These are phyloP conservation scores for Rossbeevera mucosa DNA, from an alignment of 768 basidiomycete genomes.

Conservation along the genomic window DNA sequence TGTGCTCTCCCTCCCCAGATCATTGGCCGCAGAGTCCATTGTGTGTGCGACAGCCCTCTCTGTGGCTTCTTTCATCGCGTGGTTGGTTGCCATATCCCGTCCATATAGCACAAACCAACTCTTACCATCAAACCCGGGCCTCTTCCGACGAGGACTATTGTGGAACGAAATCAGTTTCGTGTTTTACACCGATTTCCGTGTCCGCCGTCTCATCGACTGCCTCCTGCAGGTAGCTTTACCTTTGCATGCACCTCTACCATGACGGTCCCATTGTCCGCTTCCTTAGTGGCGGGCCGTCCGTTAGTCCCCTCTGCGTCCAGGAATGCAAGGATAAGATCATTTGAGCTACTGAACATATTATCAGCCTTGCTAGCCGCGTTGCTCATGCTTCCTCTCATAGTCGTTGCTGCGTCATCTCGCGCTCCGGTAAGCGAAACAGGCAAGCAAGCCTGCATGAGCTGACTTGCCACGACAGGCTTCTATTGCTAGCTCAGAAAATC, in stretches of 20 bases:
- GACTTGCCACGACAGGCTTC: constrained; percentile 11
- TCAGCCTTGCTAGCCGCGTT: constrained; percentile 46
- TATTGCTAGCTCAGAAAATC: constrained; percentile 1
- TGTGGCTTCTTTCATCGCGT: constrained; percentile 52
- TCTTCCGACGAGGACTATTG: constrained; percentile 42
- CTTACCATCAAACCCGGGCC: constrained; percentile 30
- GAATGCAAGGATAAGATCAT: constrained; percentile 49
- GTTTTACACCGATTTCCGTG: neutral
- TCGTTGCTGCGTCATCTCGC: constrained; percentile 47
- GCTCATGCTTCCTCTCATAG: constrained; percentile 53
- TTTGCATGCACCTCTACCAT: constrained; percentile 64
- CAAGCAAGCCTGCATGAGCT: constrained; percentile 23
- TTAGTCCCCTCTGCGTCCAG: constrained; percentile 27
- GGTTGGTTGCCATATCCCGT: constrained; percentile 53
- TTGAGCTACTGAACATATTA: constrained; percentile 49
- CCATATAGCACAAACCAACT: constrained; percentile 47
- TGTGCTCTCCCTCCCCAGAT: constrained; percentile 51
- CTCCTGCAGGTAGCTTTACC: constrained; percentile 44
- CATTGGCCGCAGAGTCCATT: constrained; percentile 50
- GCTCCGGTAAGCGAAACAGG: constrained; percentile 33
- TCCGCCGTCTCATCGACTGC: constrained; percentile 1
- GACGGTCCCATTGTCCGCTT: constrained; percentile 62
- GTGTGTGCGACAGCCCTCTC: constrained; percentile 59
- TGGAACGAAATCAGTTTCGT: constrained; percentile 66
- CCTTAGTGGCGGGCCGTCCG: constrained; percentile 42